Base-by-base conservation (phyloP, 2,329 filamentous ascomycete species). In the Pestalotiopsis fici region DNA sequence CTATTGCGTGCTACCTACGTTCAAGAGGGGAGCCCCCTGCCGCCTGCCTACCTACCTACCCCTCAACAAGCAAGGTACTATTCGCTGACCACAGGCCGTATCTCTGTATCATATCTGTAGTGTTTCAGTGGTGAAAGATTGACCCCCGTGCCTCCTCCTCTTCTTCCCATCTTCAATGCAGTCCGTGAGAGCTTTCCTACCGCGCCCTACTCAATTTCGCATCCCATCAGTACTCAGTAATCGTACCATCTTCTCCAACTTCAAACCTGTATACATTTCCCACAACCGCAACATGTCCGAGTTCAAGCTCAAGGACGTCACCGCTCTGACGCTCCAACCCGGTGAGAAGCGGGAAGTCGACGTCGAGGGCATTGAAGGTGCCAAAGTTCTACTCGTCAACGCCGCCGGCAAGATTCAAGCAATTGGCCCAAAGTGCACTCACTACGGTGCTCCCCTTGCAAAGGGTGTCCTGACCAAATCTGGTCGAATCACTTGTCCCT, bases 391-490 rank as follows among this genome's bases (percentile, higher is more conserved):
- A 4, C 86, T 99, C 4, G 85, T 96, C 71, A 97, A 97, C 76
- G 86, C 91, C 12, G 90, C 89, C 65, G 92, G 91, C 72, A 88
- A 91, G 72, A 83, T 95, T 18, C 91, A 95, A 77, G 96, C 95
- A 35, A 80, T 97, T 43, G 94, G 93, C 43, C 84, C 93, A 50
- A 96, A 91, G 72, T 99, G 96, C 78, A 92, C 90, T 11, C 95
- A 98, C 81, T 98, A 97, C 78, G 95, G 96, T 39, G 96, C 95
- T 54, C 96, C 96, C 15, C 82, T 99, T 71, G 89, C 90, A 65
- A 94, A 95, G 72, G 96, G 96, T 65, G 90, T 98, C 7, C 81
- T 99, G 70, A 93, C 93, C 7, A 88, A 89, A 2, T 90, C 92
- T 72, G 96, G 96, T 4, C 87, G 94, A 63, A 81, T 99, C 69